These are phyloP conservation scores for Rhodotorula diobovata DNA, from an alignment of 768 basidiomycete species.

Conservation along the genomic window DNA sequence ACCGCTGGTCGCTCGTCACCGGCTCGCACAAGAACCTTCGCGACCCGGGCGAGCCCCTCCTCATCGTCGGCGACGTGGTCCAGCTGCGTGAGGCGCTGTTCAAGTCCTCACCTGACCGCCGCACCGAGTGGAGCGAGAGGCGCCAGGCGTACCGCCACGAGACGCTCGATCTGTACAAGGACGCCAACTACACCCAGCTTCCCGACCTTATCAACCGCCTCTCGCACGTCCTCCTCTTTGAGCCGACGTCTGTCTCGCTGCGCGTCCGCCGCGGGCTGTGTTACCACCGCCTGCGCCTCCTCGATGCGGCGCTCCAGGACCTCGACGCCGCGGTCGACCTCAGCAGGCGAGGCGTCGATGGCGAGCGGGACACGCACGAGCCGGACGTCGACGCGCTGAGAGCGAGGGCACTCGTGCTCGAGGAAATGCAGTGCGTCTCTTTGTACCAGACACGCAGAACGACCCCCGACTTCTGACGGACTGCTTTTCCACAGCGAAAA, in stretches of 20 bases:
- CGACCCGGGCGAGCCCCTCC: conserved; percentile 10
- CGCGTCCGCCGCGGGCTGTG: conserved; percentile 18
- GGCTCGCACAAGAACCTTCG: conserved; percentile 2
- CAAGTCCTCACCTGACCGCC: conserved; percentile 13
- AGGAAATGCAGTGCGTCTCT: conserved; percentile 27
- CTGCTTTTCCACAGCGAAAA: conserved; percentile 17
- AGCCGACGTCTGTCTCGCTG: conserved; percentile 24
- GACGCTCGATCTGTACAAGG: conserved; percentile 18
- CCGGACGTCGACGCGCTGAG: conserved; percentile 34
- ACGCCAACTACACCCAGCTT: neutral
- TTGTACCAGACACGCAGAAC: too few species aligned
- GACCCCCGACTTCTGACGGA: too few species aligned
- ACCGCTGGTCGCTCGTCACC: conserved; percentile 27
- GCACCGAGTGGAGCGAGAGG: neutral
- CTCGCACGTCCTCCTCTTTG: conserved; percentile 31
- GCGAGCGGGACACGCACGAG: neutral
- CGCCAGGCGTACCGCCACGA: conserved; percentile 16
- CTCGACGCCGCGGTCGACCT: conserved; percentile 19
- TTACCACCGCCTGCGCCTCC: conserved; percentile 22
- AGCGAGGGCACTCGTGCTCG: conserved; percentile 19
- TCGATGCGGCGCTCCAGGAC: conserved; percentile 13
- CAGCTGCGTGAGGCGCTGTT: conserved; percentile 38
- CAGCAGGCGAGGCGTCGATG: neutral
- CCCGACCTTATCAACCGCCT: conserved; percentile 23
- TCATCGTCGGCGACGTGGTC: conserved; percentile 36